Base-by-base conservation (phyloP, 2,329 filamentous ascomycete genomes). In the Orbilia brochopaga region DNA sequence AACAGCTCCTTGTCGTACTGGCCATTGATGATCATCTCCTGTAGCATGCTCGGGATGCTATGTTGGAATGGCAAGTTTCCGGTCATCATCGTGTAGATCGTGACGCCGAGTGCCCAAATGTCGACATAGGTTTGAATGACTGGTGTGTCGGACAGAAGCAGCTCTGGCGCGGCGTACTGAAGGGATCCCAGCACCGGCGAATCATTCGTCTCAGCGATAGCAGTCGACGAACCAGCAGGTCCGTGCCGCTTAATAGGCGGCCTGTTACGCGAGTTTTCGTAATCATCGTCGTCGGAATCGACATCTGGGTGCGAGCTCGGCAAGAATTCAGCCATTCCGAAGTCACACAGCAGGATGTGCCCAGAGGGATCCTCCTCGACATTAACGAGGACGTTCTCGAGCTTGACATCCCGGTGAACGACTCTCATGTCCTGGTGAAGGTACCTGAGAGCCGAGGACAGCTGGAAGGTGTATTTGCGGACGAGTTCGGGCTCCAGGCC, bases 271-370 rank as follows among this genome's bases (percentile, higher is more conserved):
- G 78, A 78, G 74, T 81, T 79, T 60, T 81, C 80, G 62, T 82
- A 82, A 5, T 83, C 83, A 69, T 83, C 83, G 11, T 81, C 80
- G 8, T 82, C 82, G 5, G 79, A 78, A 24, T 81, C 80, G 21
- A 83, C 82, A 69, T 82, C 82, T 70, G 86, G 85, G 44, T 72
- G 61, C n/a, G 62, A 72, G 63, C 81, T 83, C 21, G 83, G 82
- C 74, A 88, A 83, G 80, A 87, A 89, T 77, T 89, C 87, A 11
- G 87, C 86, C 81, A 89, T 87, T 53, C 87, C 87, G 76, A 89
- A 89, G 77, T 89, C 87, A 78, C 86, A 88, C 3, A 89, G 81
- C 2, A 87, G 83, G 5, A 89, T 76, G 37, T 83, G 83, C 7
- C 85, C 86, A 10, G 60, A 40, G 1, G 67, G 37, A 15, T 83